Conservation (phyloP, 805 yeast species). For the Yamadazyma insecticola region DNA sequence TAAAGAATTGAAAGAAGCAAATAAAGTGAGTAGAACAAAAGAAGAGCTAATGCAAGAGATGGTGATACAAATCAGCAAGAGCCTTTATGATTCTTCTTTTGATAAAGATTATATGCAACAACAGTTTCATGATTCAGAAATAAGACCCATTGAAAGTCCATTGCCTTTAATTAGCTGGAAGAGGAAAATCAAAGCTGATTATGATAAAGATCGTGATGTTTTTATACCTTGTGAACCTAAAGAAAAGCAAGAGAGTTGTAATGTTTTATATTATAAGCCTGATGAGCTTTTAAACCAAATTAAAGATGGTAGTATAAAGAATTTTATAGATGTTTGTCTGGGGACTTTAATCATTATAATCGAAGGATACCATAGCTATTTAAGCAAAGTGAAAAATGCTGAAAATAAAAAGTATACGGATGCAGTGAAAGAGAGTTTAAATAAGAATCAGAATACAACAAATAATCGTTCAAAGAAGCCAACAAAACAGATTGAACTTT, state of each 20-base stretch:
- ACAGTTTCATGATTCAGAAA: not conserved
- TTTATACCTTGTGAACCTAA: conserved; percentile 50
- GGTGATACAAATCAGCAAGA: too few relatives aligned
- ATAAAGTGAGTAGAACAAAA: conserved; percentile 37
- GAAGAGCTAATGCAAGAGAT: conserved; percentile 50
- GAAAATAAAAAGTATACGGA: conserved; percentile 39
- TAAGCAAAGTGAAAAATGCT: conserved; percentile 37
- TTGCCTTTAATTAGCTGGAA: conserved; percentile 47
- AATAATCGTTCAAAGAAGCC: conserved; percentile 3
- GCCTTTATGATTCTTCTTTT: too few relatives aligned
- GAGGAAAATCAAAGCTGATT: conserved; percentile 44
- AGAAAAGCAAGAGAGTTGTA: conserved; percentile 39
- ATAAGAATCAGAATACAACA: too few relatives aligned
- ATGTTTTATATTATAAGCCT: conserved; percentile 45
- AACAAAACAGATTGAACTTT: conserved; percentile 30
- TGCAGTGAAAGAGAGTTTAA: conserved; percentile 10
- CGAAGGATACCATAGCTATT: conserved; percentile 43
- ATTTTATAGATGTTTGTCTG: too few relatives aligned
- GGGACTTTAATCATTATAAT: too few relatives aligned
- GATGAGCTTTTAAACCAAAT: conserved; percentile 26
- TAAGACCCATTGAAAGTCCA: not conserved
- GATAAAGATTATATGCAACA: too few relatives aligned
- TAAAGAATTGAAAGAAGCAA: too few relatives aligned
- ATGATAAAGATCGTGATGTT: conserved; percentile 43
- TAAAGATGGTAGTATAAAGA: too few relatives aligned